phyloP scores from a whole-genome alignment of 2,329 filamentous ascomycete species.

The Hymenoscyphus albidus region DNA sequence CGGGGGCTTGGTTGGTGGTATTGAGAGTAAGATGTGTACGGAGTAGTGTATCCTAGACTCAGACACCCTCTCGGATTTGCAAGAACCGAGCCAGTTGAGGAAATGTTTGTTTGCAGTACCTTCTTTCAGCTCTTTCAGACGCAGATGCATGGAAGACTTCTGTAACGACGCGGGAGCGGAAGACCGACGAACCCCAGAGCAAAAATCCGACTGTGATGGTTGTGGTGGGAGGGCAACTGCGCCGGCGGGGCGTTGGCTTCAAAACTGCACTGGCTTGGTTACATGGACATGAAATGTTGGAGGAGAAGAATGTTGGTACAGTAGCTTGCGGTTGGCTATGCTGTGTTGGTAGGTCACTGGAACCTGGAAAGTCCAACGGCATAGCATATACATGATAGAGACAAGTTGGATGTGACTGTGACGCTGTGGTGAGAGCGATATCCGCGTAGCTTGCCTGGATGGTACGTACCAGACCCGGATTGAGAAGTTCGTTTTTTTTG shows the following conservation, averaged over 20 bases:
- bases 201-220: background rate
- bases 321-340: background rate
- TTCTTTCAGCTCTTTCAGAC: background rate
- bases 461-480: too few species aligned
- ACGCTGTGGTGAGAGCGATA: too few species aligned
- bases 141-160: background rate
- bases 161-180: background rate
- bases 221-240: background rate
- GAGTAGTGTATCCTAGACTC: background rate
- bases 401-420: too few species aligned
- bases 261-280: background rate
- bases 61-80: background rate
- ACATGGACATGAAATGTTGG: background rate
- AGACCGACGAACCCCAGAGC: background rate
- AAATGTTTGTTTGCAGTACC: background rate
- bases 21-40: too few species aligned
- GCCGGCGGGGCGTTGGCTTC: background rate
- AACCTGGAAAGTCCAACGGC: background rate
- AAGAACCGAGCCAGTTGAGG: background rate
- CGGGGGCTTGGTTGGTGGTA: too few species aligned
- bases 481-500: too few species aligned
- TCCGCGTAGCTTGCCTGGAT: too few species aligned
- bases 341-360: background rate
- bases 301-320: background rate
- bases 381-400: background rate